Evolutionary conservation across 169 alveolate genomes (phyloP).

Genomic region (Cryptosporidium felis): DNA sequence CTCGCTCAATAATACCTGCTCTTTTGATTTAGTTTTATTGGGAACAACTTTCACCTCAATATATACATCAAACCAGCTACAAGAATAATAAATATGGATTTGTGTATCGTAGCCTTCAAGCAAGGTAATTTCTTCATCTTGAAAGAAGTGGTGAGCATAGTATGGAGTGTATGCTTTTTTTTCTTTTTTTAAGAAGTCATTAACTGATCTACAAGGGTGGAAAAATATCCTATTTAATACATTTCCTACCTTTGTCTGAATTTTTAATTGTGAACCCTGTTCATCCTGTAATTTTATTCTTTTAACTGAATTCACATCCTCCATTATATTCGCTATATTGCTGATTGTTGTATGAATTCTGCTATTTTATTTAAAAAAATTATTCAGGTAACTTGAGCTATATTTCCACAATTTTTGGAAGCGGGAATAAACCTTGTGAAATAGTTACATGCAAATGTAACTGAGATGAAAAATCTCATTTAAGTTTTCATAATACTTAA

Average conservation of each 20-base stretch:
- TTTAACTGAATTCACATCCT: too few relatives aligned
- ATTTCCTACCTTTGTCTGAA: neutral
- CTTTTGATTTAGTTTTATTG: neutral
- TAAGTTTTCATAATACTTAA: too few relatives aligned
- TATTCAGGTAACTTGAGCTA: too few relatives aligned
- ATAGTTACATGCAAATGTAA: too few relatives aligned
- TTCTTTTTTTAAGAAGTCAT: neutral
- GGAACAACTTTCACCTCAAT: slow-evolving; percentile 30
- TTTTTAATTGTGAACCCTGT: neutral
- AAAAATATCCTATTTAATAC: slow-evolving; percentile 6
- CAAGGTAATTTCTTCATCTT: slow-evolving; percentile 26
- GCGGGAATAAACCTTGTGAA: too few relatives aligned
- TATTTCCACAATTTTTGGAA: too few relatives aligned
- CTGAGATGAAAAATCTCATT: too few relatives aligned
- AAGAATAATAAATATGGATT: slow-evolving; percentile 44
- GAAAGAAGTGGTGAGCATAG: slow-evolving; percentile 45
- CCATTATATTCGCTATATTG: too few relatives aligned
- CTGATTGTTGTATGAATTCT: too few relatives aligned
- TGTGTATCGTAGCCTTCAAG: slow-evolving; percentile 28
- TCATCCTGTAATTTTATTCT: slow-evolving; percentile 2
- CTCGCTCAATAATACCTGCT: neutral
- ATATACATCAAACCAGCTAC: slow-evolving; percentile 60
- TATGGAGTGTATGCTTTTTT: neutral
- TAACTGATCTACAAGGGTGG: slow-evolving; percentile 12
- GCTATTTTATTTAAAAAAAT: too few relatives aligned